Evolutionary conservation across 129 eudicot species (phyloP).

Genomic region (Heracleum sosnowskyi): DNA sequence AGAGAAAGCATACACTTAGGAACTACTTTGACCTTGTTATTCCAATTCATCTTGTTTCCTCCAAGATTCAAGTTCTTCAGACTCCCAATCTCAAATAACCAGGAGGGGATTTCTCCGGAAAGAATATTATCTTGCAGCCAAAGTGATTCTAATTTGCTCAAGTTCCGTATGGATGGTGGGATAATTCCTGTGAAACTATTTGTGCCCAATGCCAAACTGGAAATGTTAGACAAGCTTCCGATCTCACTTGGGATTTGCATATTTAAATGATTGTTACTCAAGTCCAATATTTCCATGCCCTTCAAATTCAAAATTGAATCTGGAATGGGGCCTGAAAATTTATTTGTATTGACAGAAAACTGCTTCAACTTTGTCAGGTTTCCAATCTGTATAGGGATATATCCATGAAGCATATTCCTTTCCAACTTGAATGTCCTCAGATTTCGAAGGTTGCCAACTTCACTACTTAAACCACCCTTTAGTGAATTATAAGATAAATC

Average conservation of each 20-base stretch:
- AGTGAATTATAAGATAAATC: neutral
- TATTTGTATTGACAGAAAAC: slow-evolving; percentile 29
- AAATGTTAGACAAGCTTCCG: no score
- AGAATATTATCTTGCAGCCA: slow-evolving; percentile 37
- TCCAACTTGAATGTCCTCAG: slow-evolving; percentile 29
- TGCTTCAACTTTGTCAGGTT: slow-evolving; percentile 31
- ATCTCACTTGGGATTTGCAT: no score
- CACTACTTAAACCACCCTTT: no score
- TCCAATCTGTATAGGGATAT: slow-evolving; percentile 35
- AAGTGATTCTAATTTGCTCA: slow-evolving; percentile 31
- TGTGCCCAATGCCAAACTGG: no score
- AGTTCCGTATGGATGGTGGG: slow-evolving; percentile 19
- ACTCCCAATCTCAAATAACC: slow-evolving; percentile 33
- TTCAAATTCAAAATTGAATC: slow-evolving; percentile 24
- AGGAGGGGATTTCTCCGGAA: slow-evolving; percentile 37
- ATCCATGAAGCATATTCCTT: slow-evolving; percentile 28
- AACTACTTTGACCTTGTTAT: slow-evolving; percentile 28
- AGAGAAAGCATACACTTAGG: slow-evolving; percentile 41
- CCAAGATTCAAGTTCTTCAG: slow-evolving; percentile 38
- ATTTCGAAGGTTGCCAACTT: slow-evolving; percentile 17
- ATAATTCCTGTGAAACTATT: no score
- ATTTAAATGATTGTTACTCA: slow-evolving; percentile 26
- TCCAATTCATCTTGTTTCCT: slow-evolving; percentile 37
- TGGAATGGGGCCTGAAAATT: slow-evolving; percentile 34
- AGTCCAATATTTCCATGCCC: slow-evolving; percentile 27